These are phyloP conservation scores for Ascocoryne sarcoides DNA, from an alignment of 2,329 filamentous ascomycete species.

Conservation along the genomic window DNA sequence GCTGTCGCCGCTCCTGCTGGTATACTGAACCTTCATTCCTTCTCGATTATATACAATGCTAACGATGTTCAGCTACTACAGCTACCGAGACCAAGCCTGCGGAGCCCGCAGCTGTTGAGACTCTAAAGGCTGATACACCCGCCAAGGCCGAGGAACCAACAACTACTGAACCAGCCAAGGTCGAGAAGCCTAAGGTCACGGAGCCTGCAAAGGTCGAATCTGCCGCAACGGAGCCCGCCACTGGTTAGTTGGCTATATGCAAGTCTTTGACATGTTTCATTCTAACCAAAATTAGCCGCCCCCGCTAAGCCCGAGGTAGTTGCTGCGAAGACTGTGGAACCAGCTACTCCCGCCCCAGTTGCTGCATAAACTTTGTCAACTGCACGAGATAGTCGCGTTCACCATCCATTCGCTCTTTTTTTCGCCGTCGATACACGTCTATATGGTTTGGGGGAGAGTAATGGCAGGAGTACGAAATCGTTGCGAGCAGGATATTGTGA, in stretches of 20 bases:
- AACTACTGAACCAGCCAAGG: constrained; percentile 14
- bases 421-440: constrained; percentile 6
- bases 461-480: constrained; percentile 19
- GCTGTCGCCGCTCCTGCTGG: constrained; percentile 13
- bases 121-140: constrained; percentile 12
- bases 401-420: not conserved
- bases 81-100: constrained; percentile 13
- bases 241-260: not conserved
- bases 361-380: constrained; percentile 11
- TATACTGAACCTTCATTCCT: constrained; percentile 10
- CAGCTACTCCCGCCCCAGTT: constrained; percentile 9
- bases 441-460: constrained; percentile 13
- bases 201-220: constrained; percentile 16
- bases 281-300: no score
- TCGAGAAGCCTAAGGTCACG: constrained; percentile 11
- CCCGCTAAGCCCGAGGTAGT: constrained; percentile 3
- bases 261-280: not conserved
- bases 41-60: constrained; percentile 9
- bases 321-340: constrained; percentile 13
- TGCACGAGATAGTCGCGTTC: not conserved
- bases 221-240: constrained; percentile 2
- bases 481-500: constrained; percentile 16
- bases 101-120: constrained; percentile 12
- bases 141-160: constrained; percentile 15
- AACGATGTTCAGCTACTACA: constrained; percentile 5